phyloP scores from a whole-genome alignment of 805 yeast species.

The Danielia reshetovae region DNA sequence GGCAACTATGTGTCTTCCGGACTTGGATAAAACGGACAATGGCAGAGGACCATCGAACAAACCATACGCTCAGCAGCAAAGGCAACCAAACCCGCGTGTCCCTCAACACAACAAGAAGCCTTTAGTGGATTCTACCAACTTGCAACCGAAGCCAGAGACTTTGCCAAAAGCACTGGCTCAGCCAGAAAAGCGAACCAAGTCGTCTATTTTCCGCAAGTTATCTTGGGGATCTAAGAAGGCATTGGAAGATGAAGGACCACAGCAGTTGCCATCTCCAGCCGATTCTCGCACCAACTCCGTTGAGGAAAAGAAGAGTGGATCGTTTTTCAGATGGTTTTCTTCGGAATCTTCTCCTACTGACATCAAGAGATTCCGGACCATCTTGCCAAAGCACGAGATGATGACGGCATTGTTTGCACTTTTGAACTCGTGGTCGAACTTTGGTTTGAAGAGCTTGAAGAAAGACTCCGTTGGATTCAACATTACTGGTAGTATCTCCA shows the following conservation, averaged over 20 bases:
- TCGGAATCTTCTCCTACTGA: slow-evolving; percentile 23
- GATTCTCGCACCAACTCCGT: slow-evolving; percentile 26
- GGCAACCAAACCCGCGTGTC: slow-evolving; percentile 1
- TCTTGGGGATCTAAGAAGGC: slow-evolving; percentile 47
- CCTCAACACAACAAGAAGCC: slow-evolving; percentile 26
- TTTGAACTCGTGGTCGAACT: slow-evolving; percentile 63
- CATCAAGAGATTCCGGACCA: slow-evolving; percentile 33
- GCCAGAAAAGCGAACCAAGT: slow-evolving; percentile 29
- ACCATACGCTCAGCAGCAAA: slow-evolving; percentile 1
- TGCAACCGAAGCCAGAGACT: slow-evolving; percentile 3
- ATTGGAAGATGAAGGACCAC: slow-evolving; percentile 22
- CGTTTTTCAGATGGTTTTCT: slow-evolving; percentile 40
- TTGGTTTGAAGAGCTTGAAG: slow-evolving; percentile 58
- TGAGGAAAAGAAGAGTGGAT: slow-evolving; percentile 9
- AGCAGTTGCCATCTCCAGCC: slow-evolving; percentile 19
- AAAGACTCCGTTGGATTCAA: slow-evolving; percentile 40
- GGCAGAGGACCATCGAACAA: slow-evolving; percentile 5
- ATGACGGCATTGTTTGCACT: slow-evolving; percentile 61
- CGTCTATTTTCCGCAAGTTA: slow-evolving; percentile 47
- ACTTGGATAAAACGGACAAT: slow-evolving; percentile 6
- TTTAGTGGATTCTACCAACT: slow-evolving; percentile 26
- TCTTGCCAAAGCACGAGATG: slow-evolving; percentile 51
- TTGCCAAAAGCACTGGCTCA: slow-evolving; percentile 2
- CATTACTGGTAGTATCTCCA: slow-evolving; percentile 61
- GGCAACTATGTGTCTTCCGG: slow-evolving; percentile 34